These are phyloP conservation scores for Trichoderma sp. DNA, from an alignment of 2,329 filamentous ascomycete species.

Conservation along the genomic window DNA sequence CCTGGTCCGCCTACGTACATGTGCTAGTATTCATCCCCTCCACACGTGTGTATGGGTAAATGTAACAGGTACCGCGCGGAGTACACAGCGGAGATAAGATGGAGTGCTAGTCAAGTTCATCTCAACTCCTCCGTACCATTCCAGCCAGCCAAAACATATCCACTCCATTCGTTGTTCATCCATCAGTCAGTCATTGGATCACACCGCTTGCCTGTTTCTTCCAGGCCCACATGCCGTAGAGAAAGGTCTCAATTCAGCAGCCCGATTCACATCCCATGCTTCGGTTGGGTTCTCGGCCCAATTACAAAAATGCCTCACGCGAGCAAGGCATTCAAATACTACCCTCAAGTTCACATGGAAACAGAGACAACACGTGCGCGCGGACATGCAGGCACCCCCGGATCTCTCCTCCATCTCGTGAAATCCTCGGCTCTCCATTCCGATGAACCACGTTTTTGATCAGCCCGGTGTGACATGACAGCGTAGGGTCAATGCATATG, in stretches of 20 bases:
- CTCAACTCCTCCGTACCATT: background rate
- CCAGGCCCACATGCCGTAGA: background rate
- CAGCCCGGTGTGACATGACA: background rate
- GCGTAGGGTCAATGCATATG: background rate
- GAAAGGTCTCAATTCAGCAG: background rate
- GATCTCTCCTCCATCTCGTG: background rate
- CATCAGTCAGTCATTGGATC: background rate
- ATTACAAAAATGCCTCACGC: background rate
- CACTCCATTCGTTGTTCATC: background rate
- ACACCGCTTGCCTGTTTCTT: no score
- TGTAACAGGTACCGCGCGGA: background rate
- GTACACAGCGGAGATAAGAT: background rate
- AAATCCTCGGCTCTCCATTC: background rate
- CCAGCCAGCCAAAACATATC: background rate
- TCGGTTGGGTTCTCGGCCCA: background rate
- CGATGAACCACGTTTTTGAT: background rate
- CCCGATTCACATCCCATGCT: background rate
- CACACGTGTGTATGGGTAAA: background rate
- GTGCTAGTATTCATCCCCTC: background rate
- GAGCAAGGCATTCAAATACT: background rate
- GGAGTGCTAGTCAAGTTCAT: background rate
- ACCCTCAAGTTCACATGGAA: background rate
- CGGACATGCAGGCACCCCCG: background rate
- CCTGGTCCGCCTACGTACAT: background rate
- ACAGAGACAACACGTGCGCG: background rate